phyloP scores from a whole-genome alignment of 768 basidiomycete genomes.

The Pilatotrama ljubarskyi region DNA sequence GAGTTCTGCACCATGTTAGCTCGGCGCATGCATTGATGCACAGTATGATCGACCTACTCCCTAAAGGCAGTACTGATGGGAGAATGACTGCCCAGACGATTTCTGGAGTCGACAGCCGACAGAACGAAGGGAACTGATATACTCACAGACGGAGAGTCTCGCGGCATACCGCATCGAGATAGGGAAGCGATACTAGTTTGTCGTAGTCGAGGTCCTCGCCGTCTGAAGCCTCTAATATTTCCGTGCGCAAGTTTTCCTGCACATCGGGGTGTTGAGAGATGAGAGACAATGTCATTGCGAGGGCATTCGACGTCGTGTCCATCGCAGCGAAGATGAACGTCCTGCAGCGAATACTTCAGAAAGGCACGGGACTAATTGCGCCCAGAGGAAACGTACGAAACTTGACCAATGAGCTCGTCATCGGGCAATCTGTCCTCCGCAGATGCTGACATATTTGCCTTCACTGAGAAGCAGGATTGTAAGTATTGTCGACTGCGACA shows the following conservation, averaged over 20 bases:
- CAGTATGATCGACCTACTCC: constrained; percentile 22
- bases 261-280: constrained; percentile 10
- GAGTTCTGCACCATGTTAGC: constrained; percentile 29
- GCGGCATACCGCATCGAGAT: constrained; percentile 9
- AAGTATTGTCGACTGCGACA: not conserved
- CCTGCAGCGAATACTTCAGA: not conserved
- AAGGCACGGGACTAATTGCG: not conserved
- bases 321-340: constrained; percentile 15
- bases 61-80: constrained; percentile 44
- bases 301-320: constrained; percentile 20
- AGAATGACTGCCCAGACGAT: constrained; percentile 36
- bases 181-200: constrained; percentile 9
- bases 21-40: not conserved
- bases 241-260: constrained; percentile 17
- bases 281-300: constrained; percentile 4
- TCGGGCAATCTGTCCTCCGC: constrained; percentile 25
- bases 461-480: constrained; percentile 11
- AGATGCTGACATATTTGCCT: constrained; percentile 19
- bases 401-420: constrained; percentile 30
- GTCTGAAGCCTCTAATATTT: constrained; percentile 5
- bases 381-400: constrained; percentile 23
- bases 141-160: constrained; percentile 16
- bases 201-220: constrained; percentile 7
- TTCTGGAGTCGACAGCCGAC: not conserved
- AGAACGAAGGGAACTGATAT: not conserved